Evolutionary conservation across 1,284 basidiomycete species (phyloP), one percentile per base, ranked within the genome.

Genomic region (Cryptococcus sp.): DNA sequence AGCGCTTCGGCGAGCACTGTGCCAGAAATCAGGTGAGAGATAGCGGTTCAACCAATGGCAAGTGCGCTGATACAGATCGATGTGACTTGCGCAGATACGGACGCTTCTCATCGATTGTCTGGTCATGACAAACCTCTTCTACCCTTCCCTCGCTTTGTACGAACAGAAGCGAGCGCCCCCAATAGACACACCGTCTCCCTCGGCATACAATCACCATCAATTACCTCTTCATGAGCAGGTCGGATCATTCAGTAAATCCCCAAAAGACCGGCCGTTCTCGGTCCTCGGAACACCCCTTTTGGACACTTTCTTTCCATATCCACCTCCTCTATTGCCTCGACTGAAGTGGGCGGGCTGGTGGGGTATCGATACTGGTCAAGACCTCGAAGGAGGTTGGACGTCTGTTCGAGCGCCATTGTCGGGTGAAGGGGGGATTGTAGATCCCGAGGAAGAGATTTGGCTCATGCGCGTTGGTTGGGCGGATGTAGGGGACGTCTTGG

Each of bases 71-170:
- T 17, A 19, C 39, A n/a, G 11, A n/a, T 44, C 38, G 47, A 35
- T 13, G 31, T 35, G 31, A 35, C 31, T 55, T 25, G 23, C 31
- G 20, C 75, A 96, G 81, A 94, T 95, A 56, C 87, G 93, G 53
- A 89, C 96, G 39, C 88, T 99, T 69, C 84, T 99, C 62, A 88
- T 96, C 60, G 95, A 92, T 57, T 89, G 90, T 59, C 84, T 97
- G 60, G 91, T 98, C 71, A 97, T 99, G 80, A 95, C 93, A 48
- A 93, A 91, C 44, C 86, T 99, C 51, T 91, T 95, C 75, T 97
- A 93, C 70, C 93, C 93, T 5, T 91, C 92, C 11, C 84, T 96
- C 49, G 87, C 90, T 47, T 84, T 91, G 53, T 93, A 93, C 75
- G 85, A 88, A 31, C 84, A 60, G 78, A 84, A 67, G 23, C 63